Conservation (phyloP, 1,284 basidiomycete species). For the Pascua sp. region DNA sequence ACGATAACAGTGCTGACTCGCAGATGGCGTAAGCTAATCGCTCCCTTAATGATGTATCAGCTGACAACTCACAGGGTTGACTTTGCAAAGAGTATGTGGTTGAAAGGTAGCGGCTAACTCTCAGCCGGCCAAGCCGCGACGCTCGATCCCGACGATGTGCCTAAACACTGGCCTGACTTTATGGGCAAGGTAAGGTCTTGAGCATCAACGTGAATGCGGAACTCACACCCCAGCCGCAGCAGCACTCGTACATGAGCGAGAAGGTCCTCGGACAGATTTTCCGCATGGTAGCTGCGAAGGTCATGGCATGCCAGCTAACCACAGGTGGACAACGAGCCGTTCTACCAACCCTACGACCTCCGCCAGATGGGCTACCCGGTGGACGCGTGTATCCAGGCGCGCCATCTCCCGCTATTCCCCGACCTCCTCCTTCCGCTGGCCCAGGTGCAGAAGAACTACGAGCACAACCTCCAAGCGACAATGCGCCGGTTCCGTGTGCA, state of each 20-base stretch:
- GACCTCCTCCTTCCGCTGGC: no score
- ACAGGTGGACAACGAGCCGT: conserved; percentile 33
- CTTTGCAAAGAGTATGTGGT: conserved; percentile 47
- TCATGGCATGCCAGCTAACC: not conserved
- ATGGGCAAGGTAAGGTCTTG: conserved; percentile 41
- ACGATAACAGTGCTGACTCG: conserved; percentile 10
- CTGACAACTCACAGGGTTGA: conserved; percentile 32
- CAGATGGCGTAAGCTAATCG: conserved; percentile 33
- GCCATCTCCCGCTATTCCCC: no score
- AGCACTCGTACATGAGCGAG: conserved; percentile 27
- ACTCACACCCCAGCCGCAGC: conserved; percentile 18
- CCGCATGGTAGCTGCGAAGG: conserved; percentile 26
- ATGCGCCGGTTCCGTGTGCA: conserved; percentile 37
- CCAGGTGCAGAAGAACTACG: conserved; percentile 16
- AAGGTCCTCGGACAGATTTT: conserved; percentile 45
- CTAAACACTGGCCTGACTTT: conserved; percentile 46
- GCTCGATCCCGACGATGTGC: conserved; percentile 27
- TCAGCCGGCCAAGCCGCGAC: conserved; percentile 42
- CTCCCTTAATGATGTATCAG: not conserved
- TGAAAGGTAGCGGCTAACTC: not conserved
- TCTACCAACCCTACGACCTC: conserved; percentile 33
- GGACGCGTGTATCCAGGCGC: conserved; percentile 22
- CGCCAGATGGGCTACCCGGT: conserved; percentile 20
- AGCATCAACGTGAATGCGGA: not conserved
- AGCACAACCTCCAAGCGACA: conserved; percentile 33